Conservation (phyloP, 306 rosid genomes). For the Cicer bijugum region DNA sequence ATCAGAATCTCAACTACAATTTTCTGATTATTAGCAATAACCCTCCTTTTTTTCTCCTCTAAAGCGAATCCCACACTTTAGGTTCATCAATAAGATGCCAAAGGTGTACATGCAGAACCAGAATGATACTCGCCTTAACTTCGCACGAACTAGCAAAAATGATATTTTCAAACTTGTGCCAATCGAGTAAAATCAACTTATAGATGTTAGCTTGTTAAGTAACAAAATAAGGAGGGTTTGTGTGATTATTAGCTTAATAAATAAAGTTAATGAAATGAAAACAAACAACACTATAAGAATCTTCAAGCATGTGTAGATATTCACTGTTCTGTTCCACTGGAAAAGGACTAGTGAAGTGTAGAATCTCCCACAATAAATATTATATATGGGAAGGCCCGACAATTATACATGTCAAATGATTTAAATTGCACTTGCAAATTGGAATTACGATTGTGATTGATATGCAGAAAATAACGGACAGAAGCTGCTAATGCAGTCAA, state of each 20-base stretch:
- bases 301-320: background rate
- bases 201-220: background rate
- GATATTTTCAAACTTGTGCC: conserved; percentile 5
- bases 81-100: background rate
- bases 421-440: background rate
- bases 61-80: background rate
- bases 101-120: conserved; percentile 1
- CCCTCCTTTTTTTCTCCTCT: background rate
- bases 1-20: background rate
- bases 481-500: background rate
- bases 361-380: background rate
- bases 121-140: background rate
- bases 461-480: background rate
- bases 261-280: conserved; percentile 8
- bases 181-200: conserved; percentile 8
- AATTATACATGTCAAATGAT: background rate
- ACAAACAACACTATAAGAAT: background rate
- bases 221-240: background rate
- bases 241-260: background rate
- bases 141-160: background rate
- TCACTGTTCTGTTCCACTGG: conserved; percentile 8
- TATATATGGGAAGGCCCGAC: background rate
- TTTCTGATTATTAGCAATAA: background rate
- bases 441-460: background rate
- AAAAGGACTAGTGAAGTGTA: background rate